Conservation (phyloP, 2,329 filamentous ascomycete species). For the Arthroderma sp. region DNA sequence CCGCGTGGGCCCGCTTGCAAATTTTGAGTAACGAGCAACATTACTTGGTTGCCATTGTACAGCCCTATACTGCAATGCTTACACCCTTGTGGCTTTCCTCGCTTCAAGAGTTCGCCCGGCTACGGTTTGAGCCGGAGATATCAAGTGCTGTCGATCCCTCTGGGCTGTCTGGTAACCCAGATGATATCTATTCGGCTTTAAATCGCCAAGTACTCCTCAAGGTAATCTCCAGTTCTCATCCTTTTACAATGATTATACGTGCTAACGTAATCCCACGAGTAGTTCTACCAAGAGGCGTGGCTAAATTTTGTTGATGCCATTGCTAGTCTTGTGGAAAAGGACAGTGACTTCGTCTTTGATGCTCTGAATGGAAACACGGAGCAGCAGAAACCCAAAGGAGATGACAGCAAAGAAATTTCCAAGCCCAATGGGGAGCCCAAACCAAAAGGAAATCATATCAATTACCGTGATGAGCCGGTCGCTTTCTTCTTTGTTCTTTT, state of each 20-base stretch:
- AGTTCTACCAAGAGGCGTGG: constrained; percentile 96
- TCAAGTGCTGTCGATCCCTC: constrained; percentile 76
- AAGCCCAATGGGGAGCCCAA: constrained; percentile 25
- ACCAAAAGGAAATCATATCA: constrained; percentile 65
- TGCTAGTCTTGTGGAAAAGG: constrained; percentile 90
- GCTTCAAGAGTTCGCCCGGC: constrained; percentile 78
- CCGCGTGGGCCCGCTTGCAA: constrained; percentile 93
- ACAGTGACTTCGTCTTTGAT: constrained; percentile 95
- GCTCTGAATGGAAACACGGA: constrained; percentile 69
- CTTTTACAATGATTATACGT: neutral
- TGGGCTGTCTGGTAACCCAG: constrained; percentile 69
- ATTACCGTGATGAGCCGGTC: constrained; percentile 93
- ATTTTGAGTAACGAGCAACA: constrained; percentile 86
- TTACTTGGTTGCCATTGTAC: constrained; percentile 77
- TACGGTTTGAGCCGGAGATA: constrained; percentile 94
- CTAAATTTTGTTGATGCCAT: constrained; percentile 94
- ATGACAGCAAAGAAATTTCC: constrained; percentile 7
- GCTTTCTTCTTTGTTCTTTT: constrained; percentile 99
- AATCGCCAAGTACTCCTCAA: constrained; percentile 85
- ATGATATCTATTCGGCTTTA: constrained; percentile 86
- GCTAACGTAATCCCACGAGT: neutral
- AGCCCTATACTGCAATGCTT: constrained; percentile 76
- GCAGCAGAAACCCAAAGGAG: constrained; percentile 9
- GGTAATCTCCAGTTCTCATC: constrained; percentile 20
- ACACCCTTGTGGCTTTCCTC: constrained; percentile 92